These are phyloP conservation scores for Colletotrichum eremochloae DNA, from an alignment of 2,329 filamentous ascomycete genomes.

Conservation along the genomic window DNA sequence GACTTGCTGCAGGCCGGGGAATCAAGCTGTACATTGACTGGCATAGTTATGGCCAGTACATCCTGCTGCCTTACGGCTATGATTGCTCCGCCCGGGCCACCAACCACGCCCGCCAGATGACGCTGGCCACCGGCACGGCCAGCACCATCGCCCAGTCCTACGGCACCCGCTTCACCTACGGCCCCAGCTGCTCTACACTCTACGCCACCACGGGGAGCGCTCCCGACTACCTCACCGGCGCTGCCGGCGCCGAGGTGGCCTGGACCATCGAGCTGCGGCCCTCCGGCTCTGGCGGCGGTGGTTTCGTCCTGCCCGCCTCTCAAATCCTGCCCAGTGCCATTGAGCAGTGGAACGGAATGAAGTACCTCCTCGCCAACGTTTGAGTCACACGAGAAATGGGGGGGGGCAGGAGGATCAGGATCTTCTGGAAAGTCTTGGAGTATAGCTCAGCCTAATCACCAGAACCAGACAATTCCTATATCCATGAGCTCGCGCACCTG, in stretches of 20 bases:
- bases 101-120: slow-evolving; percentile 55
- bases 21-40: slow-evolving; percentile 64
- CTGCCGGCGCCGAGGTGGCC: slow-evolving; percentile 51
- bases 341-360: slow-evolving; percentile 55
- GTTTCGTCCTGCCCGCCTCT: slow-evolving; percentile 54
- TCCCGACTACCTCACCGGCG: slow-evolving; percentile 48
- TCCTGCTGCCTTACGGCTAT: slow-evolving; percentile 61
- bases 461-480: background rate
- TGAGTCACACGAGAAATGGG: background rate
- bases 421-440: background rate
- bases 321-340: slow-evolving; percentile 54
- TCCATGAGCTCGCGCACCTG: background rate
- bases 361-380: slow-evolving; percentile 47
- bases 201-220: slow-evolving; percentile 53
- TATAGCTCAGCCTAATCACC: background rate
- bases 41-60: slow-evolving; percentile 61
- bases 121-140: slow-evolving; percentile 50
- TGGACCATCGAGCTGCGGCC: slow-evolving; percentile 56
- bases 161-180: slow-evolving; percentile 53
- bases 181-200: slow-evolving; percentile 54
- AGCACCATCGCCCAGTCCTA: slow-evolving; percentile 51
- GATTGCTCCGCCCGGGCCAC: slow-evolving; percentile 56
- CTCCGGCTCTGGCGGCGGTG: slow-evolving; percentile 49
- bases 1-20: slow-evolving; percentile 45
- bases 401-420: too few relatives aligned